phyloP scores from a whole-genome alignment of 768 basidiomycete species.

The Heimioporus sp. region DNA sequence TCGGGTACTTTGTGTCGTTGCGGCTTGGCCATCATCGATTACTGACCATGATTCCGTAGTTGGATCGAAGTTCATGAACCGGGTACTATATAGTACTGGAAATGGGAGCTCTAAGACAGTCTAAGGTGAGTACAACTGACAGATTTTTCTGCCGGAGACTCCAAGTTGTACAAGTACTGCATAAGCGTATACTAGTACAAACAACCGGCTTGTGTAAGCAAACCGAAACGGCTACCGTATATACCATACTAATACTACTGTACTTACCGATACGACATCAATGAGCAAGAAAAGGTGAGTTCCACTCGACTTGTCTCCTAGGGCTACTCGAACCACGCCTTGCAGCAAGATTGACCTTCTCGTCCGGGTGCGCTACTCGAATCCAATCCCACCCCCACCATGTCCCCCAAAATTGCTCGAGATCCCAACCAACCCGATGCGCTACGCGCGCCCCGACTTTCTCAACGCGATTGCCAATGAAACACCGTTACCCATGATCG shows the following conservation, averaged over 20 bases:
- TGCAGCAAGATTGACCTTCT: slow-evolving; percentile 83
- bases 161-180: too few relatives aligned
- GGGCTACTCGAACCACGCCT: slow-evolving; percentile 5
- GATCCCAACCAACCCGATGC: slow-evolving; percentile 84
- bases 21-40: too few relatives aligned
- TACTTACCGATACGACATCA: background rate
- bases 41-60: too few relatives aligned
- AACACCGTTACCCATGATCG: slow-evolving; percentile 88
- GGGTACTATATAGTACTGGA: too few relatives aligned
- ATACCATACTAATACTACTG: background rate
- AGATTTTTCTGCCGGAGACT: too few relatives aligned
- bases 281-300: slow-evolving; percentile 61
- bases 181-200: too few relatives aligned
- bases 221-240: slow-evolving; percentile 1
- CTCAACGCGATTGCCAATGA: slow-evolving; percentile 78
- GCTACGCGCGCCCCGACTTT: slow-evolving; percentile 86
- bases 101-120: too few relatives aligned
- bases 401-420: slow-evolving; percentile 95
- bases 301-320: background rate
- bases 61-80: too few relatives aligned
- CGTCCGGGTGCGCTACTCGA: slow-evolving; percentile 89
- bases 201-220: background rate
- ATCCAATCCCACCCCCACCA: slow-evolving; percentile 93
- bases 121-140: too few relatives aligned
- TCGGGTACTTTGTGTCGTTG: too few relatives aligned